A percentile compares a stretch with the other conserved stretches of the same genome.
Conservation (phyloP, 2,329 filamentous ascomycete species). For the Colletotrichum trifolii region DNA sequence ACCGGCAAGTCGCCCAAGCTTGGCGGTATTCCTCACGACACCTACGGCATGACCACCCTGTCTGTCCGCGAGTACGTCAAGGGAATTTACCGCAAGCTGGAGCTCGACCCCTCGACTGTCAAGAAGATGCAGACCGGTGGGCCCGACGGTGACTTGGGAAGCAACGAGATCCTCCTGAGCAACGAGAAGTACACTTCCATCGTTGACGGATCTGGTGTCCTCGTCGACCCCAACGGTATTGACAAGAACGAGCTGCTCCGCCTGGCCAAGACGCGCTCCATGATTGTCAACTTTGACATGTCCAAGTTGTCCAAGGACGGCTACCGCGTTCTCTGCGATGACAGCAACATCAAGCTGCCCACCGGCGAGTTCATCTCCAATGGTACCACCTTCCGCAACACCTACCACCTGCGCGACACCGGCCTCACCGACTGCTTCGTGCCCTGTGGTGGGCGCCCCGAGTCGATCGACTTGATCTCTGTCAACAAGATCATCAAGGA, state of each 20-base stretch:
- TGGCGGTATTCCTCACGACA: conserved; percentile 95
- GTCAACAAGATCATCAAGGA: conserved; percentile 90
- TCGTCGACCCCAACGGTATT: conserved; percentile 91
- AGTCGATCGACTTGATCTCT: conserved; percentile 92
- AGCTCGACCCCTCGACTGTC: conserved; percentile 86
- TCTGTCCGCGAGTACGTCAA: conserved; percentile 96
- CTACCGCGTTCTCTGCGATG: conserved; percentile 92
- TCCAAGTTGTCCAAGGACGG: conserved; percentile 88
- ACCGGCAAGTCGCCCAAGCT: conserved; percentile 97
- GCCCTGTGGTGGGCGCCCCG: conserved; percentile 93
- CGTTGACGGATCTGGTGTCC: conserved; percentile 95
- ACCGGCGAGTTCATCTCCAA: conserved; percentile 88
- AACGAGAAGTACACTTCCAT: conserved; percentile 96
- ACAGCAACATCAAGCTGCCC: conserved; percentile 88
- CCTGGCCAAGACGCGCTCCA: conserved; percentile 85
- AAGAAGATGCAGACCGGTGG: conserved; percentile 98
- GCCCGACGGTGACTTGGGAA: conserved; percentile 94
- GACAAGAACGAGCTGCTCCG: conserved; percentile 85
- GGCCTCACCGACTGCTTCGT: conserved; percentile 89
- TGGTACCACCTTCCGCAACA: conserved; percentile 96
- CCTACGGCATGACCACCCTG: conserved; percentile 97
- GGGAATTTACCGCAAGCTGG: conserved; percentile 96
- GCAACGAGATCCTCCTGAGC: conserved; percentile 95
- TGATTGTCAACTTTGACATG: conserved; percentile 89
- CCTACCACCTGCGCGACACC: conserved; percentile 87